phyloP scores from a whole-genome alignment of 805 yeast genomes.

The Wickerhamomyces ciferrii region DNA sequence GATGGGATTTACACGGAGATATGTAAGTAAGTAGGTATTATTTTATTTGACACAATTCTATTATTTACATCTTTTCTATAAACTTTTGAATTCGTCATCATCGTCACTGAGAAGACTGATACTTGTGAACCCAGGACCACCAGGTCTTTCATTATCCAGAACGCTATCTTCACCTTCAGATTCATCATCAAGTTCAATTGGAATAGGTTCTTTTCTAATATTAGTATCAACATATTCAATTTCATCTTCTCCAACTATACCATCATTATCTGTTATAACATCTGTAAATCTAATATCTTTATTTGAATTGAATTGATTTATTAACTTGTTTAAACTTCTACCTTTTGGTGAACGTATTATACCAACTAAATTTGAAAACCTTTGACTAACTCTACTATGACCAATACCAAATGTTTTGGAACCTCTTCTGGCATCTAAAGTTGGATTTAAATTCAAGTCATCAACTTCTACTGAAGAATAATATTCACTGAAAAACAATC shows the following conservation, averaged over 20 bases:
- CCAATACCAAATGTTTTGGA: slow-evolving; percentile 6
- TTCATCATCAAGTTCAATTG: background rate
- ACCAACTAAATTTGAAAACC: slow-evolving; percentile 9
- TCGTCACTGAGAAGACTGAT: slow-evolving; percentile 4
- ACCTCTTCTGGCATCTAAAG: slow-evolving; percentile 6
- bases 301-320: slow-evolving; percentile 2
- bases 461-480: slow-evolving; percentile 3
- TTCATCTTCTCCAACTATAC: slow-evolving; percentile 1
- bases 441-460: slow-evolving; percentile 8
- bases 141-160: slow-evolving; percentile 3
- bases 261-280: slow-evolving; percentile 1
- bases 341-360: slow-evolving; percentile 4
- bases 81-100: slow-evolving; percentile 4
- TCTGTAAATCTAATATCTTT: slow-evolving; percentile 1
- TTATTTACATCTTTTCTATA: background rate
- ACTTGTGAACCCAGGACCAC: slow-evolving; percentile 11
- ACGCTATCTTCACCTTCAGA: slow-evolving; percentile 1
- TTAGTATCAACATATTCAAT: background rate
- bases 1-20: background rate
- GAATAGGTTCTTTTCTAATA: background rate
- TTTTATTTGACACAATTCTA: background rate
- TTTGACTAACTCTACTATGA: slow-evolving; percentile 8
- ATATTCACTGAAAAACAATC: slow-evolving; percentile 12
- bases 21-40: background rate
- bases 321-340: slow-evolving; percentile 8